Evolutionary conservation across 106 monocot genomes (phyloP).

Genomic region (Chionographis japonica): DNA sequence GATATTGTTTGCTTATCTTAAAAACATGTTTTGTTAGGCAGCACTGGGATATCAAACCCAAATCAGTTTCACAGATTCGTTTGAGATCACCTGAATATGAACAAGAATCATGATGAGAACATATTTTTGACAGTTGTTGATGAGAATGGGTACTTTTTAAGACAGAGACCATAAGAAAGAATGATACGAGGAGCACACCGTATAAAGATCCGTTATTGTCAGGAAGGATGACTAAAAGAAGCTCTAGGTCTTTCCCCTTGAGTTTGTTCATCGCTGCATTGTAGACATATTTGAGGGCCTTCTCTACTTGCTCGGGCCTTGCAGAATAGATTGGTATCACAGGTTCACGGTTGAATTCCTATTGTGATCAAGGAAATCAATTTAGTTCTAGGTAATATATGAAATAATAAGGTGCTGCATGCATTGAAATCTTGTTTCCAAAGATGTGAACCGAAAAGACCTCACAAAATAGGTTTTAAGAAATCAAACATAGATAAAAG

Average conservation of each 20-base stretch:
- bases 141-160: not conserved
- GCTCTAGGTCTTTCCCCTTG: conserved; percentile 84
- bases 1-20: conserved; percentile 76
- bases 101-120: not conserved
- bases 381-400: not conserved
- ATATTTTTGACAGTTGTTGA: not conserved
- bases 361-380: not conserved
- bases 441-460: too few relatives aligned
- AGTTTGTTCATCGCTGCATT: conserved; percentile 63
- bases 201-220: conserved; percentile 91
- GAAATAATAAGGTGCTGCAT: not conserved
- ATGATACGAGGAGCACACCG: conserved; percentile 21
- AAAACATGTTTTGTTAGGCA: conserved; percentile 88
- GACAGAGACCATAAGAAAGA: not conserved
- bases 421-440: too few relatives aligned
- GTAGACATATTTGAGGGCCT: conserved; percentile 76
- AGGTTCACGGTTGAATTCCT: conserved; percentile 76
- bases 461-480: too few relatives aligned
- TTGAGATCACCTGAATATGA: conserved; percentile 68
- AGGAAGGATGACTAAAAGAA: conserved; percentile 80
- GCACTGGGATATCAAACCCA: conserved; percentile 85
- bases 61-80: conserved; percentile 80
- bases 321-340: conserved; percentile 67
- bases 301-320: conserved; percentile 82
- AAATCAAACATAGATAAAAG: too few relatives aligned